Evolutionary conservation across 2,329 filamentous ascomycete genomes (phyloP).

Genomic region (Teratosphaeria gauchensis): DNA sequence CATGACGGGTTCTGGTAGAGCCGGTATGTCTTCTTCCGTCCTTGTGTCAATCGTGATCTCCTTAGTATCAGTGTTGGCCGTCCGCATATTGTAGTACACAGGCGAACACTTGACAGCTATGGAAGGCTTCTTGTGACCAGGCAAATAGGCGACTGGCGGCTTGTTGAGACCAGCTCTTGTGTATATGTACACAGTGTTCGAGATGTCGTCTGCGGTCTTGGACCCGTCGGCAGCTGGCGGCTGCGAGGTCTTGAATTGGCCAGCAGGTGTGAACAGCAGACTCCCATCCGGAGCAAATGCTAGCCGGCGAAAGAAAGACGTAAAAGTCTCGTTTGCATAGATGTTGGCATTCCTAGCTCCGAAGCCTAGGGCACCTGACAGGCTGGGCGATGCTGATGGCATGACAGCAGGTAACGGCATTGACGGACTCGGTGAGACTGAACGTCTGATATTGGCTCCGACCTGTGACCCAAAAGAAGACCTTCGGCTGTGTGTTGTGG

Average conservation of each 20-base stretch:
- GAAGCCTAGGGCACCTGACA: conserved; percentile 47
- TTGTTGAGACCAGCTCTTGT: conserved; percentile 94
- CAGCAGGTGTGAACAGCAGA: conserved; percentile 33
- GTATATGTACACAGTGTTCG: conserved; percentile 97
- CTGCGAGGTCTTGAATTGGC: conserved; percentile 65
- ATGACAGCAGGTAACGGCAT: conserved; percentile 92
- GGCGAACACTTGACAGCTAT: conserved; percentile 93
- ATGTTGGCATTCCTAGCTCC: conserved; percentile 77
- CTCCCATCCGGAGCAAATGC: conserved; percentile 95
- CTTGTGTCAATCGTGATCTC: conserved; percentile 94
- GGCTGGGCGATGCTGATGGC: conserved; percentile 82
- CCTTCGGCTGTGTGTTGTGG: conserved; percentile 82
- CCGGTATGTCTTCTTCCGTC: conserved; percentile 67
- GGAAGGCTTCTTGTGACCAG: conserved; percentile 95
- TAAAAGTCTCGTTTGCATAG: conserved; percentile 93
- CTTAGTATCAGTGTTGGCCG: conserved; percentile 57
- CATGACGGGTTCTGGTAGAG: conserved; percentile 71
- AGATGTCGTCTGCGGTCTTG: conserved; percentile 74
- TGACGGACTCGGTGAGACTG: conserved; percentile 84
- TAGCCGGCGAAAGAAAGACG: conserved; percentile 88
- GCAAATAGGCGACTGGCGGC: conserved; percentile 86
- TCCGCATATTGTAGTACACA: conserved; percentile 71
- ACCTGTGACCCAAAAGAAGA: conserved; percentile 70
- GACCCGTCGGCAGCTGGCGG: conserved; percentile 54
- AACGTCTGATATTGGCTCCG: conserved; percentile 62